Conservation (phyloP, 148 eudicot genomes). For the Fagopyrum homotropicum region DNA sequence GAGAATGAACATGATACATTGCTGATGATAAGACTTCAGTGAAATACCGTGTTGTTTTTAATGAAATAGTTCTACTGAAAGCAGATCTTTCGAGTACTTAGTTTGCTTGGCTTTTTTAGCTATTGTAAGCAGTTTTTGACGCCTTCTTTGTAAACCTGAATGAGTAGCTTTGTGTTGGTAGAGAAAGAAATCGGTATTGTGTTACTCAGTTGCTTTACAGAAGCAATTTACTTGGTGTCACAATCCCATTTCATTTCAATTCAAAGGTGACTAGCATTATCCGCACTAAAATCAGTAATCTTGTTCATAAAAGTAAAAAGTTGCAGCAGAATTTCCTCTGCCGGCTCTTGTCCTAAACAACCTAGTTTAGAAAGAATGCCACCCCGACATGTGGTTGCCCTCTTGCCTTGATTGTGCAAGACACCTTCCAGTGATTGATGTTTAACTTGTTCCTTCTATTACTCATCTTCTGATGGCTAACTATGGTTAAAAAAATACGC, state of each 20-base stretch:
- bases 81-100: background rate
- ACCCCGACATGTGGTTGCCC: background rate
- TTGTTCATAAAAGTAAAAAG: background rate
- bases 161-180: background rate
- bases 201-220: background rate
- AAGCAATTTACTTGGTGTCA: background rate
- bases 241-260: background rate
- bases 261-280: background rate
- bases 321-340: background rate
- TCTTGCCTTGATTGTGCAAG: background rate
- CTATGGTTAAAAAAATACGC: background rate
- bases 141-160: background rate
- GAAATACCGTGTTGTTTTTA: background rate
- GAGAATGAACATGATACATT: background rate
- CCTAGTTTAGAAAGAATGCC: background rate
- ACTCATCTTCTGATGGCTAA: background rate
- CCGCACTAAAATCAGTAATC: background rate
- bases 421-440: background rate
- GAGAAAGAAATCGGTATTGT: background rate
- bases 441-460: constrained; percentile 2
- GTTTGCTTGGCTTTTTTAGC: background rate
- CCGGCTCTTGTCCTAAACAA: background rate
- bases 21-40: background rate
- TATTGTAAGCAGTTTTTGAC: background rate
- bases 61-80: background rate